Conservation (phyloP, 495 filamentous ascomycete species). For the Podospora fimiseda region DNA sequence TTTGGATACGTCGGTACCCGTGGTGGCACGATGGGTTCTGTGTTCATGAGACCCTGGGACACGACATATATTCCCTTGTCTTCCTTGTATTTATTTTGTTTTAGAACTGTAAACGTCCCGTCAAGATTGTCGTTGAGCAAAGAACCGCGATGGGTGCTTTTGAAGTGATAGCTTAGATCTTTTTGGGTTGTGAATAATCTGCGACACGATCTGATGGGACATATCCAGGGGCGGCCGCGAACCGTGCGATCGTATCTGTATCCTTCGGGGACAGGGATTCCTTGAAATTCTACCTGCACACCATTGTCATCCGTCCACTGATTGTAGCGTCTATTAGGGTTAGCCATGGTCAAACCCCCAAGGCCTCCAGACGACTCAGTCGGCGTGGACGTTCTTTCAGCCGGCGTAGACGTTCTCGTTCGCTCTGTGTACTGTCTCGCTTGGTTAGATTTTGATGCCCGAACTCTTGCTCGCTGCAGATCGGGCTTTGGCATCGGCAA, state of each 20-base stretch:
- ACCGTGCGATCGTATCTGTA: slow-evolving; percentile 9
- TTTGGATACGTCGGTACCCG: background rate
- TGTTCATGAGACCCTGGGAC: background rate
- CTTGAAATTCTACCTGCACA: background rate
- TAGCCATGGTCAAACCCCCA: background rate
- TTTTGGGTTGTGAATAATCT: background rate
- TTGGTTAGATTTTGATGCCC: background rate
- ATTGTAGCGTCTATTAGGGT: background rate
- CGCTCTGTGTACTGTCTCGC: background rate
- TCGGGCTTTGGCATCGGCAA: slow-evolving; percentile 9
- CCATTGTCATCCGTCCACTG: slow-evolving; percentile 4
- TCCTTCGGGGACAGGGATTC: slow-evolving; percentile 10
- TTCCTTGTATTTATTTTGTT: background rate
- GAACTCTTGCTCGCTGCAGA: background rate
- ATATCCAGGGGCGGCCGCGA: slow-evolving; percentile 17
- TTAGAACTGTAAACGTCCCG: slow-evolving; percentile 12
- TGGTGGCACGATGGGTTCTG: background rate
- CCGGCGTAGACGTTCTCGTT: background rate
- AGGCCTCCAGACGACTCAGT: too few species aligned
- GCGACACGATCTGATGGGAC: slow-evolving; percentile 18
- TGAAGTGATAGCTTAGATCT: slow-evolving; percentile 17
- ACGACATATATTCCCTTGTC: background rate
- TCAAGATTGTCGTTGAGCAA: slow-evolving; percentile 20
- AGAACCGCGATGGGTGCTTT: slow-evolving; percentile 1
- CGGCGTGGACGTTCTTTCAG: too few species aligned